phyloP scores from a whole-genome alignment of 2,329 filamentous ascomycete species.

The Rhexocercosporidium sp. region DNA sequence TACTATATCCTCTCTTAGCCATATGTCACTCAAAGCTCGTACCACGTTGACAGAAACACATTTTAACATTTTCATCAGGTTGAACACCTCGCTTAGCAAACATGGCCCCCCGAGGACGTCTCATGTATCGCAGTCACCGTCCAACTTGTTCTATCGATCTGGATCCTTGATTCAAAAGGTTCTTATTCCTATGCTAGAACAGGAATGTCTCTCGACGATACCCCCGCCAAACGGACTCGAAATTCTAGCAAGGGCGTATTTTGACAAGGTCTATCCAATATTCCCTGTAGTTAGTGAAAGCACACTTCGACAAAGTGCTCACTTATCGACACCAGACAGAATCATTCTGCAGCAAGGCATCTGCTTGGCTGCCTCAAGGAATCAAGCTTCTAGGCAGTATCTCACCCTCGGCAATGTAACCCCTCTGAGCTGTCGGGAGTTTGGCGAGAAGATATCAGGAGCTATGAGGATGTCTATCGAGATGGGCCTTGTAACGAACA shows the following conservation, averaged over 20 bases:
- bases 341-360: slow-evolving; percentile 57
- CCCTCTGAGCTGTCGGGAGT: slow-evolving; percentile 29
- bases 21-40: neutral
- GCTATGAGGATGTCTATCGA: slow-evolving; percentile 47
- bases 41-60: neutral
- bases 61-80: neutral
- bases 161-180: slow-evolving; percentile 29
- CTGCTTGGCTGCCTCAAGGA: slow-evolving; percentile 58
- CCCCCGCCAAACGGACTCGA: slow-evolving; percentile 54
- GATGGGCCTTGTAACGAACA: slow-evolving; percentile 57
- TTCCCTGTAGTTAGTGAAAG: slow-evolving; percentile 39
- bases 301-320: slow-evolving; percentile 44
- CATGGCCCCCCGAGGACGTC: slow-evolving; percentile 28
- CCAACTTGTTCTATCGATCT: slow-evolving; percentile 30
- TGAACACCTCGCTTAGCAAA: slow-evolving; percentile 3
- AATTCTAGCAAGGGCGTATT: slow-evolving; percentile 49
- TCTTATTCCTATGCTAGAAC: slow-evolving; percentile 34
- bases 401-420: slow-evolving; percentile 40
- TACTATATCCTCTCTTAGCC: neutral
- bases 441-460: slow-evolving; percentile 33
- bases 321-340: slow-evolving; percentile 41
- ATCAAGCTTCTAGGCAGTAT: slow-evolving; percentile 51
- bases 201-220: slow-evolving; percentile 48
- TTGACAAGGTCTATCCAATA: slow-evolving; percentile 39
- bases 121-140: slow-evolving; percentile 18